Conservation (phyloP, 2,329 filamentous ascomycete species). For the Hortaea werneckii region DNA sequence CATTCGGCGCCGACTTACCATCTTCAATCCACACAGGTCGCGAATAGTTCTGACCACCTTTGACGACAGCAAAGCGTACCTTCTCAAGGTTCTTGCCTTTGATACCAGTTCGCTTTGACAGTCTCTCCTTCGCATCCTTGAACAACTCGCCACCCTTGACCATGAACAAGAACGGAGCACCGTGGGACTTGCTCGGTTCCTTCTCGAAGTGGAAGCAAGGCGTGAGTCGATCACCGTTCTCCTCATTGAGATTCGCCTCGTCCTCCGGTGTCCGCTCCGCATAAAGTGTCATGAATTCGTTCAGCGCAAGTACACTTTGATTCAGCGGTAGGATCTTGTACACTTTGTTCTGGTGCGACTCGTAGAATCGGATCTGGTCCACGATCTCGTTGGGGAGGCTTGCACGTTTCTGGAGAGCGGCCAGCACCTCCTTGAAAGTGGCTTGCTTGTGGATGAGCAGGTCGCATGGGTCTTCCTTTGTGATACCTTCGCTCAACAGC, state of each 20-base stretch:
- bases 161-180: conserved; percentile 83
- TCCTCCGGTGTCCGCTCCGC: conserved; percentile 72
- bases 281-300: conserved; percentile 73
- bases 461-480: conserved; percentile 79
- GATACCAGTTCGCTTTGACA: conserved; percentile 84
- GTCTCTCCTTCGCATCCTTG: conserved; percentile 83
- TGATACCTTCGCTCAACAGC: conserved; percentile 80
- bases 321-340: conserved; percentile 65
- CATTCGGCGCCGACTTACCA: conserved; percentile 47
- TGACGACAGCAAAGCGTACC: conserved; percentile 86
- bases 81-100: conserved; percentile 98
- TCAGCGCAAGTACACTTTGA: conserved; percentile 67
- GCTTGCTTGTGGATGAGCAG: conserved; percentile 82
- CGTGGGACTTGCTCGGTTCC: conserved; percentile 73
- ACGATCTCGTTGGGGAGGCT: conserved; percentile 67
- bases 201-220: conserved; percentile 87
- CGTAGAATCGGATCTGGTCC: conserved; percentile 67
- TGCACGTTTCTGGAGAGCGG: conserved; percentile 68
- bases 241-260: conserved; percentile 40
- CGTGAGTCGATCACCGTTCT: conserved; percentile 60
- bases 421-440: conserved; percentile 66
- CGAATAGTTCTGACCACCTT: conserved; percentile 52
- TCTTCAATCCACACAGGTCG: conserved; percentile 78
- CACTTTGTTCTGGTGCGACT: conserved; percentile 72
- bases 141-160: conserved; percentile 80